These are phyloP conservation scores for Russula ochroleuca DNA, from an alignment of 768 basidiomycete genomes.

Conservation along the genomic window DNA sequence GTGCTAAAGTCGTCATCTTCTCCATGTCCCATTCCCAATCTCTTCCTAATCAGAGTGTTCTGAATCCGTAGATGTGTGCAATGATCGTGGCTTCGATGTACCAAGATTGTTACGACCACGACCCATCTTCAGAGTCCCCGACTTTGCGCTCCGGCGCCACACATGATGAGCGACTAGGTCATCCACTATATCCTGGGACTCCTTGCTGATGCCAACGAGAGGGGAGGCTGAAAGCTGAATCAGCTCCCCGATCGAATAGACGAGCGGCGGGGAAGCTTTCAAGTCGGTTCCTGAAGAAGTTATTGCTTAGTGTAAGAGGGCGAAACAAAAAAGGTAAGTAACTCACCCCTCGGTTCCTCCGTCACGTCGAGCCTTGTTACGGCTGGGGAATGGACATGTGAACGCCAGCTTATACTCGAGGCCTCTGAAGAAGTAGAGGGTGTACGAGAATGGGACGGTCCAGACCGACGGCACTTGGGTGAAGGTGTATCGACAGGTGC, in stretches of 20 bases:
- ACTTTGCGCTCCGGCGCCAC: conserved; percentile 26
- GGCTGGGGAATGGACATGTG: not conserved
- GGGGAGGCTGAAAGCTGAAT: conserved; percentile 25
- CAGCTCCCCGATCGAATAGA: conserved; percentile 20
- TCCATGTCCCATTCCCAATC: too few relatives aligned
- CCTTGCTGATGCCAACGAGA: conserved; percentile 22
- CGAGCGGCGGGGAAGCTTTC: not conserved
- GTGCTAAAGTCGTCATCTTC: too few relatives aligned
- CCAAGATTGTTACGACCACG: not conserved
- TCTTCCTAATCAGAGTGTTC: conserved; percentile 6
- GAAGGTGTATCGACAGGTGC: not conserved
- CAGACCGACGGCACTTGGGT: not conserved
- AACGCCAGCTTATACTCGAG: conserved; percentile 8
- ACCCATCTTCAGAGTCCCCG: not conserved
- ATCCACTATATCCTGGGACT: conserved; percentile 17
- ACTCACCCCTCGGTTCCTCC: not conserved
- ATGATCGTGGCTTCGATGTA: not conserved
- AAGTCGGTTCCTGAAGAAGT: not conserved
- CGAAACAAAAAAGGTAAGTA: not conserved
- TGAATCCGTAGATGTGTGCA: conserved; percentile 7
- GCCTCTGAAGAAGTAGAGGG: conserved; percentile 11
- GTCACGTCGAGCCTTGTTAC: not conserved
- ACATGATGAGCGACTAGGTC: conserved; percentile 26
- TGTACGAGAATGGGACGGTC: conserved; percentile 4
- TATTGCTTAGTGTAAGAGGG: not conserved